Conservation (phyloP, 1,284 basidiomycete genomes). For the Marasmius sp. region DNA sequence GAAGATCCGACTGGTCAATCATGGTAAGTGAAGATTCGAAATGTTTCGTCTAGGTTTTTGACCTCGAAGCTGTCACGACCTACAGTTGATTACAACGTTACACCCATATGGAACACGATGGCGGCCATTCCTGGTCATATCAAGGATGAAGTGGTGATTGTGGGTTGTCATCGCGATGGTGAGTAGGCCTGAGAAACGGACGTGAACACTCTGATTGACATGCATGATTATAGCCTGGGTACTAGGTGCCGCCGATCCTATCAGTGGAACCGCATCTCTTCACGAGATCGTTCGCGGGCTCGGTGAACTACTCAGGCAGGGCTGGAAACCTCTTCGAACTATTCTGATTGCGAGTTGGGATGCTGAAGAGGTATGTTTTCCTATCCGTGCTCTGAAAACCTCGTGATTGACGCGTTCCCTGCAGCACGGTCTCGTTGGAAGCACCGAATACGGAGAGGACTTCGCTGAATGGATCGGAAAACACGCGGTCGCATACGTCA, state of each 20-base stretch:
- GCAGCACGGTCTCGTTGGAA: slow-evolving; percentile 84
- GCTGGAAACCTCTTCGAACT: slow-evolving; percentile 90
- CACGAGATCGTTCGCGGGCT: slow-evolving; percentile 85
- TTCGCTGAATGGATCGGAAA: slow-evolving; percentile 79
- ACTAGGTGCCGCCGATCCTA: slow-evolving; percentile 84
- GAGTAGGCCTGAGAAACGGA: neutral
- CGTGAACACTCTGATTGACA: neutral
- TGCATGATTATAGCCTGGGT: slow-evolving; percentile 41
- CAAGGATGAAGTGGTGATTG: slow-evolving; percentile 17
- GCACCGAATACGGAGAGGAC: slow-evolving; percentile 89
- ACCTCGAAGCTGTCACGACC: neutral
- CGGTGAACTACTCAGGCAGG: slow-evolving; percentile 66
- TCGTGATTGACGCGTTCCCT: neutral
- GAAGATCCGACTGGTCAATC: slow-evolving; percentile 60
- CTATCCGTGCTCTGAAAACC: neutral
- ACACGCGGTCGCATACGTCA: slow-evolving; percentile 87
- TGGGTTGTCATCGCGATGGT: slow-evolving; percentile 18
- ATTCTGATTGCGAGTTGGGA: slow-evolving; percentile 93
- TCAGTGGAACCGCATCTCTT: slow-evolving; percentile 84
- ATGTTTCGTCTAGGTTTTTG: neutral
- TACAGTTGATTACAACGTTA: slow-evolving; percentile 73
- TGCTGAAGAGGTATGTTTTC: slow-evolving; percentile 73
- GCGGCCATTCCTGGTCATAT: slow-evolving; percentile 78
- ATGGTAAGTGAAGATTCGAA: slow-evolving; percentile 40
- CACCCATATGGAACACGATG: slow-evolving; percentile 88